Evolutionary conservation across 495 filamentous ascomycete genomes (phyloP), one percentile per base, ranked within the genome.

Genomic region (Neurospora sp.): DNA sequence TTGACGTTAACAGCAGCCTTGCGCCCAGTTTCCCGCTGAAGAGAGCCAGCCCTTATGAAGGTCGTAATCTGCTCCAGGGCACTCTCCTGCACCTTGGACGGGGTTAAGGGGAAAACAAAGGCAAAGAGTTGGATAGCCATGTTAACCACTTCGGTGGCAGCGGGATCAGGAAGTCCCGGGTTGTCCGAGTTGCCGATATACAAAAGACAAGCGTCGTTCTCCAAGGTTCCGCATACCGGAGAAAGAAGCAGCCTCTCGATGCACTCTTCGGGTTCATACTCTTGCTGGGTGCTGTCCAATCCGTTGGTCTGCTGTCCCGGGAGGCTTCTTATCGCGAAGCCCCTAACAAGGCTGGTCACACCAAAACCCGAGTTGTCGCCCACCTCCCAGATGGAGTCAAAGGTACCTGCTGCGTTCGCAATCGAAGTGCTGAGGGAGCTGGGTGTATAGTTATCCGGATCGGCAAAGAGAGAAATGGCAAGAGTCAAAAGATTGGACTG

Each of bases 281-380:
- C 89, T 42, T 89, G 87, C 85, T 90, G 90, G 44, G 90, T 81
- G 41, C 86, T 82, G 35, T 87, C 84, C 41, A 82, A 76, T 9
- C 89, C 81, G 71, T 83, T 87, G 9, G 88, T 85, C 53, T 92
- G 89, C 75, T 93, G 90, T 45, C 92, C 91, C 35, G 91, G 88
- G 72, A 96, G 85, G 8, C 86, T 86, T 74, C 87, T 88, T 38
- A 92, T 83, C 71, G 91, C 88, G 79, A 96, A 93, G 2, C 93
- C 92, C 37, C 89, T 85, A 6, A 97, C 88, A 40, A 97, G 85
- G 22, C 95, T 92, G 16, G 93, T 96, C 20, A 98, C 89, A 1
- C 96, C 96, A 82, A 96, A 98, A 2, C 93, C 96, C 74, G 90
- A 93, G 79, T 98, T 98, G 79, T 99, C 96, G 16, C 90, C 93